Base-by-base conservation (phyloP, 2,329 filamentous ascomycete species). In the Piedraia hortae region DNA sequence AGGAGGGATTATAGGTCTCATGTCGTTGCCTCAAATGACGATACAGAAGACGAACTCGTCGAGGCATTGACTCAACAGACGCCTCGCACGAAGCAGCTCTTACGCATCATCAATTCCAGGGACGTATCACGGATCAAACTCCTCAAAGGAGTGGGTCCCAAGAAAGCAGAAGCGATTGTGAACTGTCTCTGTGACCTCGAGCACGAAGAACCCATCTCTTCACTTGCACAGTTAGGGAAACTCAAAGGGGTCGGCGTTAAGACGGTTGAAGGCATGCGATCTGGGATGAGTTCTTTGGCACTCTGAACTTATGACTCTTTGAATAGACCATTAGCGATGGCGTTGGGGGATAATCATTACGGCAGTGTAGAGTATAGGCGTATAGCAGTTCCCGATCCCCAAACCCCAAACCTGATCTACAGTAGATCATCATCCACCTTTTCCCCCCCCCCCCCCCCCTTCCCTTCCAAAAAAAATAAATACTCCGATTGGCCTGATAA, bases 41-140 rank as follows among this genome's bases (percentile, higher is more conserved):
- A 12, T 15, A 40, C 36, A 4, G 41, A 43, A 24, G 39, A 44
- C 26, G 39, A 41, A 18, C 31, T 42, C 14, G 32, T 31, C 4
- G 19, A 26, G 6, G 26, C 30, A 5, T 23, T 36, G 7, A 26
- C 27, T 6, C 29, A 28, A 4, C 38, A 47, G 20, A 57, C 61
- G 1, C 65, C 65, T 1, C 54, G 62, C 3, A 67, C 66, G 4
- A 53, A 53, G 29, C 56, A 59, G 27, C 46, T 78, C 2, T 53
- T 78, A 2, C 51, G 59, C 20, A 68, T 77, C 34, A 60, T 78
- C 45, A 78, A 78, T 48, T 73, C 67, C 10, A 57, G 66, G 21
- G 65, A 78, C 28, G 45, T 69, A 10, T 48, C 48, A 8, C 52
- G 59, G 37, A 77, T 78, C 42, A 59, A 58, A 34, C 47, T 59